Base-by-base conservation (phyloP, 2,329 filamentous ascomycete species). In the Alternaria tenuissima region DNA sequence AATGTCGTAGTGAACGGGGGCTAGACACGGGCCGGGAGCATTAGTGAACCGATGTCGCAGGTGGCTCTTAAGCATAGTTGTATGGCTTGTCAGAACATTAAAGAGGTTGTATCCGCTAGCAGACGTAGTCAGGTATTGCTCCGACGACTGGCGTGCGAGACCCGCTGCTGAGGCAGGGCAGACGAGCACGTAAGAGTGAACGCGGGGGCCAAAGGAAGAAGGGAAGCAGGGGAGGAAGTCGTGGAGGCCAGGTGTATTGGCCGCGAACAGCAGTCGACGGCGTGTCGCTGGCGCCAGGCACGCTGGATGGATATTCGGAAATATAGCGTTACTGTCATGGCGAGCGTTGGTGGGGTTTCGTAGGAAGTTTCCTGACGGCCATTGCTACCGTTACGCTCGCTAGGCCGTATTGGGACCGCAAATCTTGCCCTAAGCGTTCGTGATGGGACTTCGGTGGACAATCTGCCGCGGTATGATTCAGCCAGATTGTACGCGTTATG, bases 81-180 rank as follows among this genome's bases (percentile, higher is more conserved):
- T 76, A 78, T 75, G 72, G 72, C 67, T 71, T 66, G 70, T 66
- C 68, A 72, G 68, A 66, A 69, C 64, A 73, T 70, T 62, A 67
- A 69, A 74, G 75, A 69, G 74, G 77, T 79, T 76, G 71, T 77
- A 79, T 79, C 73, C 73, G 72, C 75, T 77, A 77, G 67, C 66
- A 67, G 65, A 68, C 59, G 72, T 65, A 66, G 70, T 57, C 66
- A 68, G 70, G 64, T 69, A 74, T 71, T 72, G 59, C 66, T 71
- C 68, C 72, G 71, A 67, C 58, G 63, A 62, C 59, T 69, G 63
- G 67, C 65, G 68, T 63, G 63, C 62, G 61, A 63, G 67, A 64
- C 62, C 59, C 57, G 58, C 63, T 55, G 64, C 59, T 66, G 68
- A 70, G 71, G 70, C 69, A 68, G 71, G 67, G 72, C 70, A 73